Base-by-base conservation (phyloP, 176 grass and related monocot genomes). In the Guadua angustifolia region DNA sequence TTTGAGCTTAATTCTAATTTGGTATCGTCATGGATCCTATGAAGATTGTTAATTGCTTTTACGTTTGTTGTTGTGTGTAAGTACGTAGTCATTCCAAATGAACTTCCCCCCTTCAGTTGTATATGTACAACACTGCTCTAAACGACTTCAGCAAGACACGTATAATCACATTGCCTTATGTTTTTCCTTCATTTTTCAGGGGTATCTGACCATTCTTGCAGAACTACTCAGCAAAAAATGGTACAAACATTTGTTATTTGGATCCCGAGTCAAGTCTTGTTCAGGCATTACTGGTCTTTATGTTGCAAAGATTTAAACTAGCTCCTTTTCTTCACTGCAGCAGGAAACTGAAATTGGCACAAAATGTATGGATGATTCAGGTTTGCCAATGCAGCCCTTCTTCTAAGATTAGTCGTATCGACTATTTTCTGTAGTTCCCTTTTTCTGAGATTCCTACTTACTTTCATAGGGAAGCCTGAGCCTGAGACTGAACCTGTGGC, bases 281-380 rank as follows among this genome's bases (percentile, higher is more conserved):
- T 60, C 71, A 17, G 22, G 11, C 64, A 40, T 79, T 46, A 45
- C 46, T 80, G 43, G n/a, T 56, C 12, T 81, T 78, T 57, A 77
- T 81, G 55, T 68, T 71, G 75, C 35, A 76, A 39, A 17, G 21
- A 49, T 78, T 63, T 49, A 38, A 74, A 25, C 35, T 88, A 44
- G 32, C 25, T 10, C 11, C 25, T 81, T 77, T 73, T 45, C 76
- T 91, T 88, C 46, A 15, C 39, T 61, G 44, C 71, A 26, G 82
- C 55, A 84, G 72, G 65, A 81, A 76, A 75, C 45, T 77, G 35
- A 57, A 88, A 56, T 71, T 71, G 82, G 6, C 55, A 77, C 39
- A 73, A 71, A 72, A 26, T 85, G 71, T 29, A 76, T 71, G 21
- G 57, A 81, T 81, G 53, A 61, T 66, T 77, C 85, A 91, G 89